Percentiles rank a stretch among this genome's conserved stretches.
Conservation (phyloP, 106 monocot genomes). For the Acanthochlamys bracteata region DNA sequence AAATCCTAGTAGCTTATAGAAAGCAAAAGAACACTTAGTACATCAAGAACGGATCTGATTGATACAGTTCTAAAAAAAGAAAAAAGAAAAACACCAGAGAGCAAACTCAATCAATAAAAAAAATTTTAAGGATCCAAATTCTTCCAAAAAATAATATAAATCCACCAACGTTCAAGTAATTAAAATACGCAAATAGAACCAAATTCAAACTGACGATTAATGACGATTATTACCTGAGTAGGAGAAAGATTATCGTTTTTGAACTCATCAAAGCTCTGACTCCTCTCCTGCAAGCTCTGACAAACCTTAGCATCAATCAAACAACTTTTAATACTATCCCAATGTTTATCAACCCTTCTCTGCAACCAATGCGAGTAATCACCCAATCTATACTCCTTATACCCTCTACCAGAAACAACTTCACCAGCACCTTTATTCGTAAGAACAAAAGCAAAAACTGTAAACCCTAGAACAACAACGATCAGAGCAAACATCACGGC, state of each 20-base stretch:
- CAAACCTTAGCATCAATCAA: slow-evolving; percentile 42
- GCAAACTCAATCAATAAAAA: too few relatives aligned
- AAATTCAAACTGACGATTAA: too few relatives aligned
- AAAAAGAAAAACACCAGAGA: too few relatives aligned
- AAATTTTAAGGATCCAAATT: too few relatives aligned
- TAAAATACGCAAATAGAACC: too few relatives aligned
- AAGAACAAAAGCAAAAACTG: slow-evolving; percentile 50
- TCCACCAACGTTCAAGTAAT: too few relatives aligned
- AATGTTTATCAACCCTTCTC: slow-evolving; percentile 39
- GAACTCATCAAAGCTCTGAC: slow-evolving; percentile 33
- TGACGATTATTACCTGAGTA: slow-evolving; percentile 31
- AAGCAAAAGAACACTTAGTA: too few relatives aligned
- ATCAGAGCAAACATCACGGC: slow-evolving; percentile 36
- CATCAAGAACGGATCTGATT: too few relatives aligned
- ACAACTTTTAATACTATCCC: slow-evolving; percentile 56
- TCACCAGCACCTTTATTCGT: slow-evolving; percentile 53
- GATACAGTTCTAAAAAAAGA: too few relatives aligned
- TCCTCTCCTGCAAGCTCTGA: slow-evolving; percentile 29
- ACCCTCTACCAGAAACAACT: slow-evolving; percentile 38
- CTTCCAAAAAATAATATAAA: too few relatives aligned
- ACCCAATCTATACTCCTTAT: slow-evolving; percentile 49
- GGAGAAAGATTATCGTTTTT: slow-evolving; percentile 43
- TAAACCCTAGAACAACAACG: slow-evolving; percentile 31
- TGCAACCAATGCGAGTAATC: slow-evolving; percentile 64
- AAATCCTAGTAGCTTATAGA: too few relatives aligned